Evolutionary conservation across 2,329 filamentous ascomycete species (phyloP), one percentile per base, ranked within the genome.

Genomic region (Phoma sp.): DNA sequence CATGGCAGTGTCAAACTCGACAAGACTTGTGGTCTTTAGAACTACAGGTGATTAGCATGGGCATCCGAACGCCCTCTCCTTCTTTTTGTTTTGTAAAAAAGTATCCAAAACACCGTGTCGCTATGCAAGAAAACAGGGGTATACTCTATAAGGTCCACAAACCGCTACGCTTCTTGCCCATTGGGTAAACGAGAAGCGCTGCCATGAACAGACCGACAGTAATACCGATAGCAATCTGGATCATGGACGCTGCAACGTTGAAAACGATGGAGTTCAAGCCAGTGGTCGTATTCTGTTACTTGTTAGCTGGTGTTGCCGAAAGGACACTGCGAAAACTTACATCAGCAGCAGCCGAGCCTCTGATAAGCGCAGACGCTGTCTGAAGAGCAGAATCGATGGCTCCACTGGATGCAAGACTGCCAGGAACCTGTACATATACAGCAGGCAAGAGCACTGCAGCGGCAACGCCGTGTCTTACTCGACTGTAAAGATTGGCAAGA

Each of bases 401-500:
- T 17, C 67, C 68, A 49, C 65, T 68, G 4, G 68, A 67, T 7
- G 67, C 68, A 12, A 71, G 60, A 60, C 63, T 67, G 37, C 68
- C 68, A 6, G 68, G 68, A n/a, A 71, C 68, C 50, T 71, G 68
- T 10, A 71, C 68, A 37, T 71, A 71, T 17, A 71, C 67, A 14
- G 68, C 68, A 21, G 68, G 68, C 9, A 71, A 53, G 7, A 71
- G 64, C 5, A 71, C 68, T 12, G 68, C 66, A 32, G 68, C 68
- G 12, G 68, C 81, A 14, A 82, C 74, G 46, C 83, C 79, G 7
- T 81, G 78, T 11, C 85, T 83, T 10, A 87, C 68, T 4, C 90
- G 83, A 20, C 87, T 88, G 76, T 93, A 93, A 3, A 92, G 68
- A 63, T 95, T 95, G 1, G 90, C 90, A 46, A 92, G 76, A 21